Evolutionary conservation across 257 asterid species (phyloP), one percentile per base, ranked within the genome.

Genomic region (Gynochthodes officinalis): DNA sequence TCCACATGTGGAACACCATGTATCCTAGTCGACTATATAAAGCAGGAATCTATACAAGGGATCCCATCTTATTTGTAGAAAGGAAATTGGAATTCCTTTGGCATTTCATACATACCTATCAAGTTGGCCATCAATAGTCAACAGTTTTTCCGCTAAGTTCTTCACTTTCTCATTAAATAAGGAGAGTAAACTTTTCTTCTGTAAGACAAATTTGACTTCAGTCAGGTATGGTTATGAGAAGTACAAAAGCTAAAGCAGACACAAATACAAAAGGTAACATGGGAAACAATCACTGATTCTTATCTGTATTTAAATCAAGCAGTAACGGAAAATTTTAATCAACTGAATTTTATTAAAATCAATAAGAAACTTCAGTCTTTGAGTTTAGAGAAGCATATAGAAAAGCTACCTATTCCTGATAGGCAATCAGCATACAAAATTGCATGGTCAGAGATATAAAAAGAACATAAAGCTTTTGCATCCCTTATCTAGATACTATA

Each of bases 111-210:
- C 73, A 64, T 48, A 89, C 99, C 95, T 84, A 58, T 84, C 89
- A 44, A 81, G 80, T 65, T 80, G 65, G 63, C 87, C 95, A 76
- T 88, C 95, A 65, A 80, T 85, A 72, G 70, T 83, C 90, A 90
- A 84, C 71, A 94, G 93, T 82, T 82, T 91, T 60, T 81, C 89
- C 1, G 84, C 90, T 80, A 92, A 75, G 69, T 82, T 88, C 88
- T 87, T 92, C 84, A 91, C 97, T 82, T 88, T 92, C 59, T 79
- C 97, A 52, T 87, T 85, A 60, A 83, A 94, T 50, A 94, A 74
- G 63, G 86, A 67, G 88, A 80, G 85, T 76, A 93, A 82, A 44
- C 74, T 85, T 85, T 87, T 87, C 89, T 81, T 94, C 99, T 94
- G 97, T 78, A 87, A 86, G 82, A 88, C 73, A 88, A 84, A 78